phyloP scores from a whole-genome alignment of 352 stramenopile genomes.

The Phytophthora ramorum region DNA sequence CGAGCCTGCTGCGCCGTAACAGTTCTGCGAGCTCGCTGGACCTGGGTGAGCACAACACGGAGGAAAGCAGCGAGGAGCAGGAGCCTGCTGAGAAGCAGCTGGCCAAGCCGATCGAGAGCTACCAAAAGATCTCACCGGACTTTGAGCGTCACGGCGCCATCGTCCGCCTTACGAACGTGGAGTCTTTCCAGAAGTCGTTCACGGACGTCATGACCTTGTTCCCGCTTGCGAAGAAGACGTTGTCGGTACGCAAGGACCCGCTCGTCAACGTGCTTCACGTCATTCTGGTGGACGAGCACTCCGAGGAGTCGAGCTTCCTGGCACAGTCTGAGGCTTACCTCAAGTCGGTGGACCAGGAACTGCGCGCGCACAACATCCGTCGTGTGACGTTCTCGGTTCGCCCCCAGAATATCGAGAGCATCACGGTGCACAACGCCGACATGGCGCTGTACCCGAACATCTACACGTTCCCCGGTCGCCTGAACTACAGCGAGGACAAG shows the following conservation, averaged over 20 bases:
- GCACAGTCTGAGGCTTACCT: slow-evolving; percentile 69
- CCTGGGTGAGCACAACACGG: slow-evolving; percentile 38
- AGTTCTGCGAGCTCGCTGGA: slow-evolving; percentile 52
- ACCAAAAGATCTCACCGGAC: slow-evolving; percentile 77
- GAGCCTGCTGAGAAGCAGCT: slow-evolving; percentile 34
- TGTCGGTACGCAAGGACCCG: slow-evolving; percentile 68
- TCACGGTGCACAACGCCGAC: slow-evolving; percentile 50
- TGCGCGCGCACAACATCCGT: slow-evolving; percentile 83
- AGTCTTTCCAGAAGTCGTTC: slow-evolving; percentile 77
- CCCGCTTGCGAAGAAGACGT: slow-evolving; percentile 70
- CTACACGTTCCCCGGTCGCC: slow-evolving; percentile 90
- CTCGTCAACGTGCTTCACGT: slow-evolving; percentile 89
- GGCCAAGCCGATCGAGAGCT: slow-evolving; percentile 51
- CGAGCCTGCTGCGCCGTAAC: slow-evolving; percentile 73
- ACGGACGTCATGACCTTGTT: slow-evolving; percentile 75
- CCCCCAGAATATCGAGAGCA: slow-evolving; percentile 50
- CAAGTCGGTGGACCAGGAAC: slow-evolving; percentile 58
- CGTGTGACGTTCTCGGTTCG: slow-evolving; percentile 90
- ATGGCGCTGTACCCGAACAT: slow-evolving; percentile 88
- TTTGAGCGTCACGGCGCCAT: slow-evolving; percentile 86
- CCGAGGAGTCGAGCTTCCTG: slow-evolving; percentile 62
- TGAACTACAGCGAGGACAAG: slow-evolving; percentile 96
- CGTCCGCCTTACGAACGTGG: slow-evolving; percentile 88
- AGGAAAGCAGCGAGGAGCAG: slow-evolving; percentile 50
- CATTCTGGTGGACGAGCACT: slow-evolving; percentile 76